A percentile compares a stretch with the other conserved stretches of the same genome.
Conservation (phyloP, 2,329 filamentous ascomycete species). For the Malbranchea zuffiana region DNA sequence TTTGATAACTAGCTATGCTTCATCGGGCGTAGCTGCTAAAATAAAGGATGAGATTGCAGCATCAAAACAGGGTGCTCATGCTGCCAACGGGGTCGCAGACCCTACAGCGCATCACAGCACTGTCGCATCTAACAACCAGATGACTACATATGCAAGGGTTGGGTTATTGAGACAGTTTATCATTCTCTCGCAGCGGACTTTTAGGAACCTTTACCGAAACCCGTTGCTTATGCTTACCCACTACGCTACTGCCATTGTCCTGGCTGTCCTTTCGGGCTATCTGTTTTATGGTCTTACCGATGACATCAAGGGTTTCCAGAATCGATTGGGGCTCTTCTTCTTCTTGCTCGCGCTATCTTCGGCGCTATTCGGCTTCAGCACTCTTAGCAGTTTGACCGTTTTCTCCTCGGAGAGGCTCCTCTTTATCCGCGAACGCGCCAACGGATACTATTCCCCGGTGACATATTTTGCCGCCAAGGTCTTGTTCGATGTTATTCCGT, state of each 20-base stretch:
- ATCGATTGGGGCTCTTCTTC: slow-evolving; percentile 92
- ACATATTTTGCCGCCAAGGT: slow-evolving; percentile 95
- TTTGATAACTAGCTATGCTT: slow-evolving; percentile 62
- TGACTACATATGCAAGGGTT: slow-evolving; percentile 72
- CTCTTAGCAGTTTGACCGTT: slow-evolving; percentile 82
- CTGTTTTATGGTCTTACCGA: slow-evolving; percentile 94
- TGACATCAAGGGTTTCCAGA: slow-evolving; percentile 95
- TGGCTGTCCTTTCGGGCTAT: slow-evolving; percentile 88
- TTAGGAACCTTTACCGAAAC: slow-evolving; percentile 95
- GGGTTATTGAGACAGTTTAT: slow-evolving; percentile 71
- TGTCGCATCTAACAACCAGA: slow-evolving; percentile 43
- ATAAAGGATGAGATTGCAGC: slow-evolving; percentile 69
- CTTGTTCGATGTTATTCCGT: slow-evolving; percentile 91
- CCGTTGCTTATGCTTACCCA: slow-evolving; percentile 97
- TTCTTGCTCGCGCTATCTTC: slow-evolving; percentile 91
- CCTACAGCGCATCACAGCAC: slow-evolving; percentile 41
- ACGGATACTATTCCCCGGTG: slow-evolving; percentile 88
- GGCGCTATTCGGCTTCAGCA: slow-evolving; percentile 92
- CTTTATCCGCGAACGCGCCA: slow-evolving; percentile 86
- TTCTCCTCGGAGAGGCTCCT: slow-evolving; percentile 84
- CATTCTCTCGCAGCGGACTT: slow-evolving; percentile 82
- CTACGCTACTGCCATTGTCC: slow-evolving; percentile 89
- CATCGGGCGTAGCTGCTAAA: slow-evolving; percentile 63
- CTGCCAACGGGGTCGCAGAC: slow-evolving; percentile 56
- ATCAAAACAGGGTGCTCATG: slow-evolving; percentile 52